Conservation (phyloP, 1,284 basidiomycete genomes). For the Rugosomyces carneus region DNA sequence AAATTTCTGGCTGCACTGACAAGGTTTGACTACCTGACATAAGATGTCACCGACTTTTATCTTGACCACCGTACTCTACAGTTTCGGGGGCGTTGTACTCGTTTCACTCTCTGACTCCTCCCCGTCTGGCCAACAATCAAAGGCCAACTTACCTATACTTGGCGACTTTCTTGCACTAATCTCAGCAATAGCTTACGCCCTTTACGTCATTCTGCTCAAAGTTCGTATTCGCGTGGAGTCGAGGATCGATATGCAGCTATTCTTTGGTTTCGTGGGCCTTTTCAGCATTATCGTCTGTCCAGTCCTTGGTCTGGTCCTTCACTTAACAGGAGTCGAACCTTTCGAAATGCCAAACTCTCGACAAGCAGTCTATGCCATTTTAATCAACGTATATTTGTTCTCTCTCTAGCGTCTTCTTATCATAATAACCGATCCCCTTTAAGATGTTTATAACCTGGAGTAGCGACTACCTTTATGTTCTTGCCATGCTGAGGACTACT, state of each 20-base stretch:
- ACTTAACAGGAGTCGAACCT: slow-evolving; percentile 68
- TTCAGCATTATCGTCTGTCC: slow-evolving; percentile 83
- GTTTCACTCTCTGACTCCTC: slow-evolving; percentile 80
- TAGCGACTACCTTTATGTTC: slow-evolving; percentile 83
- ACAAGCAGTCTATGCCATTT: slow-evolving; percentile 58
- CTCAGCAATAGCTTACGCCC: slow-evolving; percentile 83
- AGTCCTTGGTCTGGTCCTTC: slow-evolving; percentile 80
- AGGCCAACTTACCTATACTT: slow-evolving; percentile 30
- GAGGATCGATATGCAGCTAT: slow-evolving; percentile 87
- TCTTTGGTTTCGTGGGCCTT: slow-evolving; percentile 90
- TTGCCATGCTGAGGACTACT: slow-evolving; percentile 96
- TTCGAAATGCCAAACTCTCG: slow-evolving; percentile 68
- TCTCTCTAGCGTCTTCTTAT: too few relatives aligned
- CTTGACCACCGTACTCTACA: too few relatives aligned
- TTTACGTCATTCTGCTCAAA: slow-evolving; percentile 92
- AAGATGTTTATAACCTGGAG: slow-evolving; percentile 86
- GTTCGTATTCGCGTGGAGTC: slow-evolving; percentile 79
- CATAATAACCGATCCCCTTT: too few relatives aligned
- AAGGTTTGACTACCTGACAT: too few relatives aligned
- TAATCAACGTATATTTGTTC: slow-evolving; percentile 61
- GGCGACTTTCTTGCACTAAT: slow-evolving; percentile 80
- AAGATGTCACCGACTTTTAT: too few relatives aligned
- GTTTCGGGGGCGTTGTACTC: slow-evolving; percentile 81
- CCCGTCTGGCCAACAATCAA: slow-evolving; percentile 14
- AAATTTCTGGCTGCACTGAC: slow-evolving; percentile 80